Evolutionary conservation across 2,329 filamentous ascomycete species (phyloP), one percentile per base, ranked within the genome.

Genomic region (Ophiostoma piceae): DNA sequence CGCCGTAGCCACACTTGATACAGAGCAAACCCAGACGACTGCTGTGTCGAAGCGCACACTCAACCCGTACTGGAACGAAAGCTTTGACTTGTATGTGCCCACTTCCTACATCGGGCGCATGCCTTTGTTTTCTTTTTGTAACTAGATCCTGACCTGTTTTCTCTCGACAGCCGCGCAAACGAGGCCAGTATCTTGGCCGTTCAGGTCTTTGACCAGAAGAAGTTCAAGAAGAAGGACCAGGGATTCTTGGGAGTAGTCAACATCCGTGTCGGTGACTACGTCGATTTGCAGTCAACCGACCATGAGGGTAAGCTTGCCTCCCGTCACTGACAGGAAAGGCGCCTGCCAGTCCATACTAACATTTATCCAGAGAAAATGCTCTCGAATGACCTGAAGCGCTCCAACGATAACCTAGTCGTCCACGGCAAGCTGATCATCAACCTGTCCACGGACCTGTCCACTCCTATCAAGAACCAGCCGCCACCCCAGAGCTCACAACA

Each of bases 191-290:
- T 99, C 77, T 85, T 99, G 66, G 95, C 95, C 8, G 94, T 99
- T 66, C 95, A 99, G 79, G 97, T 99, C 69, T 99, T 99, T 78
- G 95, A 99, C 80, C 95, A 99, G 82, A 97, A 97, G 84, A 99
- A 99, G 83, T 99, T 99, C 83, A 99, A 99, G 85, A 99, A 99
- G 88, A 99, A 98, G 92, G 95, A 99, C 76, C 95, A 99, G 79
- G 95, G 95, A 9, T 99, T 99, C 78, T 85, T 99, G 7, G 95
- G 95, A 71, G 95, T 99, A 69, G 97, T 99, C 77, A 99, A 99
- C 79, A 91, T 99, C 76, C 90, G 94, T 71, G 90, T 99, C 74
- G 95, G 95, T 76, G 94, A 96, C 84, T 91, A 95, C 54, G 92
- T 99, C 75, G 94, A 97, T 78, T 83, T 99, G 74, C 39, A 66